These are phyloP conservation scores for Xylaria sp. DNA, from an alignment of 2,329 filamentous ascomycete species.

Conservation along the genomic window DNA sequence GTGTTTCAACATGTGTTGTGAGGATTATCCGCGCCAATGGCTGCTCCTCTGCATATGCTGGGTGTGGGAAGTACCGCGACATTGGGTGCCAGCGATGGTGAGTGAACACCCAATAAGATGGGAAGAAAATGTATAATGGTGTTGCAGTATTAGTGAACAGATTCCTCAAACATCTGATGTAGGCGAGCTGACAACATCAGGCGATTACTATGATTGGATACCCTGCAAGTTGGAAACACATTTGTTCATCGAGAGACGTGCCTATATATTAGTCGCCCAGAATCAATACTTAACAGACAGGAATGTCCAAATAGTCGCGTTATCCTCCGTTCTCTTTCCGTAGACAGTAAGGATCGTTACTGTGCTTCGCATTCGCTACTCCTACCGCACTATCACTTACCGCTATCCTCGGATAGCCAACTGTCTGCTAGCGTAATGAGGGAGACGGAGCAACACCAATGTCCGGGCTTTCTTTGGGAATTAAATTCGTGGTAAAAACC, in stretches of 20 bases:
- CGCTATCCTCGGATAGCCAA: not conserved
- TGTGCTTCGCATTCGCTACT: slow-evolving; percentile 6
- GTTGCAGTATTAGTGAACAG: not conserved
- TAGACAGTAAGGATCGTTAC: not conserved
- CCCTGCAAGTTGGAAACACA: not conserved
- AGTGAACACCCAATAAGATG: not conserved
- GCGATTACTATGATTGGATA: slow-evolving; percentile 1
- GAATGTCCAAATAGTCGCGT: not conserved
- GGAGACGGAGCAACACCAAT: slow-evolving; percentile 25
- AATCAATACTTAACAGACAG: not conserved
- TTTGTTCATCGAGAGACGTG: not conserved
- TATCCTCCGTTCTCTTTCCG: not conserved
- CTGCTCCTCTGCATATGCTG: slow-evolving; percentile 72
- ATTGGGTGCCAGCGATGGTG: slow-evolving; percentile 55
- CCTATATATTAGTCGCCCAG: not conserved
- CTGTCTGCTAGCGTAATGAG: slow-evolving; percentile 2
- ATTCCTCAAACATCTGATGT: not conserved
- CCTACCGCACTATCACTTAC: not conserved
- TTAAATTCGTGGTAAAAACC: not conserved
- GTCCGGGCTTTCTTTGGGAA: not conserved
- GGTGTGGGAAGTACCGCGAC: slow-evolving; percentile 66
- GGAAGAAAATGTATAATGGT: not conserved
- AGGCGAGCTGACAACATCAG: not conserved
- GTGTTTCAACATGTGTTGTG: slow-evolving; percentile 67
- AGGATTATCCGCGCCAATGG: slow-evolving; percentile 65